Base-by-base conservation (phyloP, 352 stramenopile species). In the Globisporangium ultimum region DNA sequence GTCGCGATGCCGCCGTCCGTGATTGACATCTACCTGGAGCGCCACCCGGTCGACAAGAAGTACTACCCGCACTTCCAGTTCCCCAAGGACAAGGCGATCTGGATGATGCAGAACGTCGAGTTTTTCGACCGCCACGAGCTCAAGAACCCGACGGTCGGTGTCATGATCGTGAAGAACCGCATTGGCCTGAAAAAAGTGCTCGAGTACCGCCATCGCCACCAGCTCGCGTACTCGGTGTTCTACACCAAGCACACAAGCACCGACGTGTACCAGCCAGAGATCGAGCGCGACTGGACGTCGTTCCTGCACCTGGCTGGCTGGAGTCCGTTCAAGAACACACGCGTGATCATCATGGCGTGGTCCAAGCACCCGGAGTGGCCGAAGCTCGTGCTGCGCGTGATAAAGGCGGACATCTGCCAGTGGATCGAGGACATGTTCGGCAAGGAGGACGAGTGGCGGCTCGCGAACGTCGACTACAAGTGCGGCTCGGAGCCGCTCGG, bases 61-160 rank as follows among this genome's bases (percentile, higher is more conserved):
- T 91, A 91, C 62, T 91, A 89, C 56, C 60, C 64, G 20, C 48
- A 87, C 20, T 73, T 81, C 60, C 62, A 75, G 28, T 67, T 72
- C 11, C 79, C 80, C 8, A 64, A 63, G 13, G 74, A 89, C 43
- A 93, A 93, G 63, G 77, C 75, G 20, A 88, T 93, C 54, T 93
- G 84, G 84, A 88, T 93, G 78, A 88, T 93, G 81, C 79, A 89
- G 60, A 90, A 93, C 64, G 76, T 85, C 54, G 80, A 93, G 61
- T 90, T 89, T 58, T 93, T 93, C 43, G 84, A 93, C 50, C 76
- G 81, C 47, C 84, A 93, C 57, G 84, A 93, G 54, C 65, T 93
- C 38, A 60, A 67, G 15, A 75, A 88, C 48, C 84, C 84, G 9
- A 76, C 70, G 18, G 76, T 93, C 8, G 84, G 84, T 20, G 80